These are phyloP conservation scores for Aspergillus glaucus DNA, from an alignment of 2,329 filamentous ascomycete genomes.

Conservation along the genomic window DNA sequence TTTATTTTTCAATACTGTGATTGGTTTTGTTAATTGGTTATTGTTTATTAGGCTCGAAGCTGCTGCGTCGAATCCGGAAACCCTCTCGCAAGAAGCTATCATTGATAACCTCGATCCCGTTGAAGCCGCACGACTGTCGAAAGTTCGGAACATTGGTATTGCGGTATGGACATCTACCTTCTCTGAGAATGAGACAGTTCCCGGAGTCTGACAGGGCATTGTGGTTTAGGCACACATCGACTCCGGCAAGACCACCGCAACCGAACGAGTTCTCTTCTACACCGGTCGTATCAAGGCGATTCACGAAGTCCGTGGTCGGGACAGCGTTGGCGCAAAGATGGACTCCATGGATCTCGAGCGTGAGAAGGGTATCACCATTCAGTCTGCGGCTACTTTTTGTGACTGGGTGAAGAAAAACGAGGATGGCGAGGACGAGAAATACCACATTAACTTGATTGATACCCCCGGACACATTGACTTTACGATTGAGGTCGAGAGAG, in stretches of 20 bases:
- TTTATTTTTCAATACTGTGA: constrained; percentile 4
- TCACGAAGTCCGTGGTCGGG: constrained; percentile 84
- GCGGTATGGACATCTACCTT: constrained; percentile 55
- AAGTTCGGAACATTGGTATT: constrained; percentile 95
- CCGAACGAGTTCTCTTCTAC: constrained; percentile 95
- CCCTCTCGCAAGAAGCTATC: constrained; percentile 58
- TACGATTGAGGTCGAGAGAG: constrained; percentile 96
- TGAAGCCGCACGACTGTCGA: constrained; percentile 70
- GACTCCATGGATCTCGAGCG: constrained; percentile 98
- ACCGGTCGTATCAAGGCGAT: constrained; percentile 95
- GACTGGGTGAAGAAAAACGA: constrained; percentile 83
- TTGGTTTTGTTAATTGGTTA: constrained; percentile 4
- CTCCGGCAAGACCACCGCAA: constrained; percentile 94
- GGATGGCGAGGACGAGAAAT: constrained; percentile 77
- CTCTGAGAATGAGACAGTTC: neutral
- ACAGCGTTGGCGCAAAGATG: constrained; percentile 97
- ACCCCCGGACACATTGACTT: constrained; percentile 99
- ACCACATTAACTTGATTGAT: constrained; percentile 97
- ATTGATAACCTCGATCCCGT: constrained; percentile 73
- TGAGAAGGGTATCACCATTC: constrained; percentile 98
- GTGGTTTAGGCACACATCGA: constrained; percentile 79
- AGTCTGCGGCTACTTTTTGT: constrained; percentile 95
- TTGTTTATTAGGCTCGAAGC: constrained; percentile 45
- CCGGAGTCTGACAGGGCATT: neutral
- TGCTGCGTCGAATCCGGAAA: constrained; percentile 51